These are phyloP conservation scores for Xylariales sp. DNA, from an alignment of 2,329 filamentous ascomycete genomes.

Conservation along the genomic window DNA sequence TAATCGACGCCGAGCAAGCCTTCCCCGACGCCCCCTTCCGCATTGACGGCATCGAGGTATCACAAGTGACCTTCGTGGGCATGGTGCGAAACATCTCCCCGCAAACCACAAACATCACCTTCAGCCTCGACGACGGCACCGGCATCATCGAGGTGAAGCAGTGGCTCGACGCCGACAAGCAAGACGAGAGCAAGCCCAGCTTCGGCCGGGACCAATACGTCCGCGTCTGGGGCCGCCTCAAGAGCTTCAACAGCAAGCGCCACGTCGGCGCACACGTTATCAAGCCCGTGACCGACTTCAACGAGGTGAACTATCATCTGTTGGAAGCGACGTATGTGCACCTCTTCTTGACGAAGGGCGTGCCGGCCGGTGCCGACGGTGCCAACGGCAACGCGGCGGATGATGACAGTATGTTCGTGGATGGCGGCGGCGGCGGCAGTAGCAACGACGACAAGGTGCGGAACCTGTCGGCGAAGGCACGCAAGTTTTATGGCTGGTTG, in stretches of 20 bases:
- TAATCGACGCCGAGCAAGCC: conserved; percentile 74
- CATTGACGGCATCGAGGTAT: conserved; percentile 72
- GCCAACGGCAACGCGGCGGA: conserved; percentile 32
- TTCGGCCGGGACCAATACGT: conserved; percentile 75
- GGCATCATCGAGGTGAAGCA: conserved; percentile 87
- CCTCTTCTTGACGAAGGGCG: conserved; percentile 72
- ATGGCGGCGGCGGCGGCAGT: conserved; percentile 38
- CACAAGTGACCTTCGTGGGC: conserved; percentile 79
- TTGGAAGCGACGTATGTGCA: conserved; percentile 88
- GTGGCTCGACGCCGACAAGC: conserved; percentile 67
- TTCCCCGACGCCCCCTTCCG: conserved; percentile 71
- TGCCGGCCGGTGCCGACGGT: conserved; percentile 29
- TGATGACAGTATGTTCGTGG: conserved; percentile 52
- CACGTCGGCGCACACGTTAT: conserved; percentile 78
- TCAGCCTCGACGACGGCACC: conserved; percentile 92
- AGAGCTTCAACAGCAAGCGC: conserved; percentile 77
- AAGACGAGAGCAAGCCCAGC: conserved; percentile 45
- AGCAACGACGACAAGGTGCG: conserved; percentile 33
- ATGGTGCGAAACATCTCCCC: conserved; percentile 82
- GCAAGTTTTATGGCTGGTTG: conserved; percentile 68
- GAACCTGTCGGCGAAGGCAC: conserved; percentile 53
- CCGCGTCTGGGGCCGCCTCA: conserved; percentile 79
- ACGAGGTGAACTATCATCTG: conserved; percentile 90
- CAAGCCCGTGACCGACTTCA: conserved; percentile 74
- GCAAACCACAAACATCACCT: conserved; percentile 89